Conservation (phyloP, 73 alveolate genomes). For the Paramecium sonneborni region DNA sequence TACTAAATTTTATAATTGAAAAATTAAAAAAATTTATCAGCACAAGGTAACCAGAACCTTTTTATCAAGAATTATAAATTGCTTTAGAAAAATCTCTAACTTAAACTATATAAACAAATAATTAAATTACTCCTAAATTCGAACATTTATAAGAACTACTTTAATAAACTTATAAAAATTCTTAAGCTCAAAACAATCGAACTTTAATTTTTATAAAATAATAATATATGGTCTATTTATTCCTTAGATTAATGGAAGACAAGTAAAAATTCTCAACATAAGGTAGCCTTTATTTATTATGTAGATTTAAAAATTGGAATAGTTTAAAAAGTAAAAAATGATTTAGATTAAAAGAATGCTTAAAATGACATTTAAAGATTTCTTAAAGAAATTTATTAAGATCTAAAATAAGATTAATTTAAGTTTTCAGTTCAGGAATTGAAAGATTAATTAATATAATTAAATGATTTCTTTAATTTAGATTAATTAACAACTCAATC, state of each 20-base stretch:
- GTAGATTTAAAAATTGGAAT: background rate
- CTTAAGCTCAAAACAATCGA: background rate
- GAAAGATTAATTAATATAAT: background rate
- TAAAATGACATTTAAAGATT: background rate
- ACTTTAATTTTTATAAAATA: background rate
- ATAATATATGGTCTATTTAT: background rate
- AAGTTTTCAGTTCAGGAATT: background rate
- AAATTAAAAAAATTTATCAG: background rate
- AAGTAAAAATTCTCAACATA: background rate
- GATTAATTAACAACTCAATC: constrained; percentile 68
- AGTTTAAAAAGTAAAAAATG: background rate
- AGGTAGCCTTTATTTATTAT: background rate
- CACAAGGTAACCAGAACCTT: background rate
- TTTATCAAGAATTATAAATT: background rate
- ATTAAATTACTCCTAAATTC: background rate
- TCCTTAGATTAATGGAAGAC: background rate
- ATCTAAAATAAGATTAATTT: background rate
- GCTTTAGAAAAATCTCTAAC: background rate
- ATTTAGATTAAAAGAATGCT: background rate
- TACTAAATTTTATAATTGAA: no score
- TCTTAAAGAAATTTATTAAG: background rate
- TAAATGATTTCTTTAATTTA: background rate
- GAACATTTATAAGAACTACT: background rate
- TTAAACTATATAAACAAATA: background rate
- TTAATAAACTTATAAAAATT: background rate